Percentiles rank a stretch among this genome's conserved stretches.
These are phyloP conservation scores for Mucor lusitanicus DNA, from an alignment of 371 early-diverging fungal genomes.

Conservation along the genomic window DNA sequence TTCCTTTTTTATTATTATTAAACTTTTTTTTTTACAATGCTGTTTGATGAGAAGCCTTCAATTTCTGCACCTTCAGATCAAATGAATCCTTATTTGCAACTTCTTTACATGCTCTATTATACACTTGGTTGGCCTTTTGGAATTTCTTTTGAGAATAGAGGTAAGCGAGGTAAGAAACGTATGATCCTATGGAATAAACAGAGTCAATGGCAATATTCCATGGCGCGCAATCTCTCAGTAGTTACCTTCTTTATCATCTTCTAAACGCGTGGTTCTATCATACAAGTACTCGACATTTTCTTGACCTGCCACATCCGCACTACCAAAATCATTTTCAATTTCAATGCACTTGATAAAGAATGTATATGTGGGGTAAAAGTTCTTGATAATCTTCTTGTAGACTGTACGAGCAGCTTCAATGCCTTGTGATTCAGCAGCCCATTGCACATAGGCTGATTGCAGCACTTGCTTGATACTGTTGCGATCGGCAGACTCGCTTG, in stretches of 20 bases:
- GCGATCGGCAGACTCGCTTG: slow-evolving; percentile 44
- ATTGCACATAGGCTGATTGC: slow-evolving; percentile 49
- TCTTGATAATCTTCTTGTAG: slow-evolving; percentile 53
- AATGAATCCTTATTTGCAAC: slow-evolving; percentile 60
- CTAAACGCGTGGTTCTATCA: slow-evolving; percentile 58
- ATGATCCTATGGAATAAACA: slow-evolving; percentile 40
- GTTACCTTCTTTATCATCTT: slow-evolving; percentile 56
- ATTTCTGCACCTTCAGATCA: slow-evolving; percentile 29
- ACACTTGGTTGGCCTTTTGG: slow-evolving; percentile 52
- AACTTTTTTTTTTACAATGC: neutral
- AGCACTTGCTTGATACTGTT: slow-evolving; percentile 48
- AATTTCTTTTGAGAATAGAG: slow-evolving; percentile 57
- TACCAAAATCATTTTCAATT: slow-evolving; percentile 52
- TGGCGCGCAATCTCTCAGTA: neutral
- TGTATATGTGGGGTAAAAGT: slow-evolving; percentile 57
- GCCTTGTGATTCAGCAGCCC: slow-evolving; percentile 47
- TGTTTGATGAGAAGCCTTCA: slow-evolving; percentile 6
- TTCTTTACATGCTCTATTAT: slow-evolving; percentile 66
- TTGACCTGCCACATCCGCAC: slow-evolving; percentile 20
- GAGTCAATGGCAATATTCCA: neutral
- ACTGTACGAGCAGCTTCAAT: slow-evolving; percentile 55
- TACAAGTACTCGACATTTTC: slow-evolving; percentile 53
- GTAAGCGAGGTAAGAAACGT: slow-evolving; percentile 63
- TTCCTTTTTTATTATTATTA: neutral
- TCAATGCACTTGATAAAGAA: slow-evolving; percentile 65